Conservation (phyloP, 2,329 filamentous ascomycete genomes). For the Xylariaceae sp. region DNA sequence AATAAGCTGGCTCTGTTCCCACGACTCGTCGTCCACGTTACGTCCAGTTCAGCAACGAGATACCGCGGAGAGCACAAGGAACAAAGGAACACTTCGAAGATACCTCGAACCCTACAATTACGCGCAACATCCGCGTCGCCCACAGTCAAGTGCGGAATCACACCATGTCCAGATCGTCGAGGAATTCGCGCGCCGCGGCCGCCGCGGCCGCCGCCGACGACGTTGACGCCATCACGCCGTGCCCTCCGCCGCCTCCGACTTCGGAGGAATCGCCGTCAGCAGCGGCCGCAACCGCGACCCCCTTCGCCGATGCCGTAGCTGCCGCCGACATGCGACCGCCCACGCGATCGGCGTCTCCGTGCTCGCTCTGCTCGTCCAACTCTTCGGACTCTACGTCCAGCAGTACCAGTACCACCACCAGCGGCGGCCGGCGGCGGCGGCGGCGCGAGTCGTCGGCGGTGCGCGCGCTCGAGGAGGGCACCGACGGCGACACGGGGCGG, state of each 20-base stretch:
- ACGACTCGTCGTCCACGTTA: too few relatives aligned
- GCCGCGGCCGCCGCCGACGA: slow-evolving; percentile 16
- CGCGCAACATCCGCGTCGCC: too few relatives aligned
- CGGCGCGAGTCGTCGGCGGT: slow-evolving; percentile 18
- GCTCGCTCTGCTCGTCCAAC: slow-evolving; percentile 15
- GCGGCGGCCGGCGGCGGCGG: too few relatives aligned
- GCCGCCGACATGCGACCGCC: not conserved
- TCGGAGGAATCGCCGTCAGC: too few relatives aligned
- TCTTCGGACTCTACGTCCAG: slow-evolving; percentile 7
- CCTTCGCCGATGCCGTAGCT: slow-evolving; percentile 1
- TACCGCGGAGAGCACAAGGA: too few relatives aligned
- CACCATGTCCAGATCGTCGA: slow-evolving; percentile 10
- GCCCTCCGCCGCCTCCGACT: too few relatives aligned
- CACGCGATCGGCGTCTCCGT: slow-evolving; percentile 16
- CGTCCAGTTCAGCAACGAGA: too few relatives aligned
- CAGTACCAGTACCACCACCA: too few relatives aligned
- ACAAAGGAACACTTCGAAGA: too few relatives aligned
- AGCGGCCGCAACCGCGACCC: not conserved
- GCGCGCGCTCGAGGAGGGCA: slow-evolving; percentile 25
- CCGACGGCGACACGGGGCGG: slow-evolving; percentile 31
- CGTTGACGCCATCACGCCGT: slow-evolving; percentile 27
- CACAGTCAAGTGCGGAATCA: too few relatives aligned
- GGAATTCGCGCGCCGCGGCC: slow-evolving; percentile 6
- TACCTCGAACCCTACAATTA: too few relatives aligned
- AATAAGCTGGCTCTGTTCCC: too few relatives aligned